These are phyloP conservation scores for Logfia minima DNA, from an alignment of 129 eudicot genomes.

Conservation along the genomic window DNA sequence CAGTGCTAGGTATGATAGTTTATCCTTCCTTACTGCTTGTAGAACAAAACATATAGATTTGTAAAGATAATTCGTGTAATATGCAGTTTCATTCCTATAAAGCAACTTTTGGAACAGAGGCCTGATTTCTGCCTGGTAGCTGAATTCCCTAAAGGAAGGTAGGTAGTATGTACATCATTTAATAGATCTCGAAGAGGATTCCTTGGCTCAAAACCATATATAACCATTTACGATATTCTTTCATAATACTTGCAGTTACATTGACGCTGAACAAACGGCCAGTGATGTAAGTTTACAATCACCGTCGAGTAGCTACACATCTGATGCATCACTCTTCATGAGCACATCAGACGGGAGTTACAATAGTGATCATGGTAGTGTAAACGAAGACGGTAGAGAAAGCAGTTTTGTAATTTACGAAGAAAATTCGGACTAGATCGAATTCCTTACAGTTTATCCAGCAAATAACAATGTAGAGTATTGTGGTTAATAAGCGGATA, in stretches of 20 bases:
- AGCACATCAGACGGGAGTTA: slow-evolving; percentile 66
- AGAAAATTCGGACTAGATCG: slow-evolving; percentile 66
- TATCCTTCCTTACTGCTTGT: neutral
- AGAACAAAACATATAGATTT: neutral
- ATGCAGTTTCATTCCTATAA: slow-evolving; percentile 63
- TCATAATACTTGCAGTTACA: slow-evolving; percentile 45
- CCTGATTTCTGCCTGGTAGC: slow-evolving; percentile 66
- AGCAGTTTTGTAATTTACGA: slow-evolving; percentile 42
- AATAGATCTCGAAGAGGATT: neutral
- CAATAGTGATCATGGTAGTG: slow-evolving; percentile 64
- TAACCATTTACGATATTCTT: neutral
- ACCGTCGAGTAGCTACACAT: slow-evolving; percentile 43
- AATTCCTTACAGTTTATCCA: slow-evolving; percentile 24
- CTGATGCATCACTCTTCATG: slow-evolving; percentile 39
- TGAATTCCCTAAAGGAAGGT: slow-evolving; percentile 77
- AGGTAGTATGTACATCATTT: neutral
- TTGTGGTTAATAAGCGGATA: slow-evolving; percentile 26
- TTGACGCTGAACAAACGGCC: slow-evolving; percentile 51
- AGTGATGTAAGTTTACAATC: slow-evolving; percentile 54
- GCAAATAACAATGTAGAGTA: slow-evolving; percentile 22
- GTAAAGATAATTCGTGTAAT: neutral
- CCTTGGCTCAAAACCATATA: neutral
- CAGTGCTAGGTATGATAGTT: slow-evolving; percentile 47
- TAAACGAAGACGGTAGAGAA: slow-evolving; percentile 53
- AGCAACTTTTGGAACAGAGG: slow-evolving; percentile 56